Conservation (phyloP, 2,329 filamentous ascomycete species). For the Penicillium sp. region DNA sequence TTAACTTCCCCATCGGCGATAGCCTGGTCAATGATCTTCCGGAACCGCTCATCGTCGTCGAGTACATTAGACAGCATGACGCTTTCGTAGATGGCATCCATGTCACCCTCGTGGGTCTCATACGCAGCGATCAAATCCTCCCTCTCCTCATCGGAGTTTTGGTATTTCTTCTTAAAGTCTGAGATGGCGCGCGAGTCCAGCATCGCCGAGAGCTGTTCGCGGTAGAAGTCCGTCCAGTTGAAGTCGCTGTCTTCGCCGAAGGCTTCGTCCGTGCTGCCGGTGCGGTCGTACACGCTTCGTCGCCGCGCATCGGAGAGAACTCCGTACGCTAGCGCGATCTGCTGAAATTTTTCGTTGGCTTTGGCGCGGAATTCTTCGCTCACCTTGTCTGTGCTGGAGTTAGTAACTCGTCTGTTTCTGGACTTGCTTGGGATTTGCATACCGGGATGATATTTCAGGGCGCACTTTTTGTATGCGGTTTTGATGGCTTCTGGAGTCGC, state of each 20-base stretch:
- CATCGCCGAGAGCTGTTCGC: constrained; percentile 73
- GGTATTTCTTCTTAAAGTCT: constrained; percentile 73
- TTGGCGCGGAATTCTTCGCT: constrained; percentile 61
- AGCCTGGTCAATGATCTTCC: constrained; percentile 73
- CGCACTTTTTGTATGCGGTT: constrained; percentile 84
- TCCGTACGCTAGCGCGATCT: constrained; percentile 89
- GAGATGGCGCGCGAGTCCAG: constrained; percentile 71
- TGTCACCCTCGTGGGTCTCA: constrained; percentile 65
- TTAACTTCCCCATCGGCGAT: constrained; percentile 67
- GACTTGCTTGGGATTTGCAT: constrained; percentile 25
- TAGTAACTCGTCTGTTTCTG: constrained; percentile 13
- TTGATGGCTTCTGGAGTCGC: constrained; percentile 80
- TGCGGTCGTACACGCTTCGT: constrained; percentile 81
- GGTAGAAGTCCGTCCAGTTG: constrained; percentile 87
- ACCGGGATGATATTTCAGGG: constrained; percentile 83
- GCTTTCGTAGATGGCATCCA: constrained; percentile 71
- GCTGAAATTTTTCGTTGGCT: constrained; percentile 80
- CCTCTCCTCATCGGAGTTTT: constrained; percentile 79
- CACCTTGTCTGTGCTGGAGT: constrained; percentile 65
- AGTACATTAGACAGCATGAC: constrained; percentile 84
- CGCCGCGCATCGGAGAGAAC: constrained; percentile 79
- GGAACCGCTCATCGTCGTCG: constrained; percentile 81
- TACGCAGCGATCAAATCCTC: constrained; percentile 74
- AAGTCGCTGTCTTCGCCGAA: constrained; percentile 71
- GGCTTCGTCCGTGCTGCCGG: constrained; percentile 81